Percentiles rank a stretch among this genome's conserved stretches.
Evolutionary conservation across 495 filamentous ascomycete species (phyloP).

Genomic region (Chaetomium cochliodes): DNA sequence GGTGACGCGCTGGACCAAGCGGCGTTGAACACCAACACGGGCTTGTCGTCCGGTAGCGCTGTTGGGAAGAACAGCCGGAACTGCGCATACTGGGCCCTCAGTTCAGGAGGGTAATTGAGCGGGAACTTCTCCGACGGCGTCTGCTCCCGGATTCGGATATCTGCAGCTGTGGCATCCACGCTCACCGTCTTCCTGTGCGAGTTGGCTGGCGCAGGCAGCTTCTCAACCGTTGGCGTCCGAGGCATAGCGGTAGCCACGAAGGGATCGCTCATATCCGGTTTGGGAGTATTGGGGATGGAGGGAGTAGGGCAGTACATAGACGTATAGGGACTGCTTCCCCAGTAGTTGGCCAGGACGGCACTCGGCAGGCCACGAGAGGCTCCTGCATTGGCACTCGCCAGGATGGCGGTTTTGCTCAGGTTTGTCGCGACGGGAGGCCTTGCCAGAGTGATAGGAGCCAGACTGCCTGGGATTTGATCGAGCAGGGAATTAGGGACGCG

Average conservation of each 20-base stretch:
- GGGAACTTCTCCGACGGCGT: conserved; percentile 63
- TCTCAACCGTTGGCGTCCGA: conserved; percentile 40
- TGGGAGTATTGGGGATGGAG: conserved; percentile 18
- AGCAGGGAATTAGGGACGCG: conserved; percentile 29
- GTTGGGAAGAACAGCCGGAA: conserved; percentile 88
- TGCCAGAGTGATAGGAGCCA: conserved; percentile 80
- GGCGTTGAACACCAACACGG: conserved; percentile 67
- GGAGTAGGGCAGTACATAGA: conserved; percentile 60
- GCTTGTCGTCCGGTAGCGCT: conserved; percentile 67
- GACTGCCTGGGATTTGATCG: conserved; percentile 53
- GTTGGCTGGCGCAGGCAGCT: conserved; percentile 25
- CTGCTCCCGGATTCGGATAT: conserved; percentile 36
- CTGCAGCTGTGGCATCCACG: conserved; percentile 59
- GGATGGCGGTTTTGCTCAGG: conserved; percentile 82
- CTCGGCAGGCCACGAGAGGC: conserved; percentile 70
- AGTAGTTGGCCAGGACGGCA: conserved; percentile 86
- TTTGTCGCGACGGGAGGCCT: conserved; percentile 83
- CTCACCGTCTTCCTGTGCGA: conserved; percentile 80
- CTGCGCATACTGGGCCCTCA: conserved; percentile 87
- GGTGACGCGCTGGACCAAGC: conserved; percentile 50
- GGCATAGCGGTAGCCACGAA: conserved; percentile 43
- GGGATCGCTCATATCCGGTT: conserved; percentile 53
- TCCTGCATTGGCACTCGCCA: conserved; percentile 69
- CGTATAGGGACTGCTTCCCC: conserved; percentile 84
- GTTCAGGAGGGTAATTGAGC: conserved; percentile 73